Evolutionary conservation across 495 filamentous ascomycete genomes (phyloP), one percentile per base, ranked within the genome.

Genomic region (Platismatia glauca): DNA sequence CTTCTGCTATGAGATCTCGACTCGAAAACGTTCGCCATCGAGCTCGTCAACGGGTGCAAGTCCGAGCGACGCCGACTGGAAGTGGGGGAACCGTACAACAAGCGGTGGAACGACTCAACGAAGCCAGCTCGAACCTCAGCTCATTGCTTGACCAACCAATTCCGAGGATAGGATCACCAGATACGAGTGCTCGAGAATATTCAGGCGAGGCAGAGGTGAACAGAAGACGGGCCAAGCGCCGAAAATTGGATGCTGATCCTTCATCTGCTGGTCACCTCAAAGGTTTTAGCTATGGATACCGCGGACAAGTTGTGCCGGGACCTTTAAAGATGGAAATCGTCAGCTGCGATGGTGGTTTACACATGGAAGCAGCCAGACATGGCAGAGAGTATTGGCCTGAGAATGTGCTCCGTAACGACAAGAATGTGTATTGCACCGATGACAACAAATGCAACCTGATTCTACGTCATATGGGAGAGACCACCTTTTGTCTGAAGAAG

Each of bases 361-460:
- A 86, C 70, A 71, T 77, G 31, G 81, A 85, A 52, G 81, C 84
- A 60, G 74, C 74, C 3, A 53, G 58, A 15, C 73, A 76, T 41
- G 72, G 77, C 46, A 77, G 78, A 61, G 76, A 79, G 24, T 91
- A 90, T 67, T 79, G 78, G 44, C 84, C 87, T 34, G 88, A 91
- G 65, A 95, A 96, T 73, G 83, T 96, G 46, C 78, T 97, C 55
- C 82, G 79, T 62, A 88, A 91, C 72, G 89, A 97, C 72, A 73
- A 79, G 57, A 87, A 84, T 27, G 91, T 96, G 24, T 97, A 97
- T 70, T 95, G 91, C 72, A 95, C 91, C 20, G 87, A 91, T 73
- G 84, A 84, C 22, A 84, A 84, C 58, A 83, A 85, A 61, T 95
- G 89, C 75, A 96, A 96, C 67, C 79, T 97, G 62, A 78, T 97